A percentile compares a stretch with the other conserved stretches of the same genome.
Evolutionary conservation across 23 red algal genomes (phyloP).

Genomic region (Gracilaria gracilis): DNA sequence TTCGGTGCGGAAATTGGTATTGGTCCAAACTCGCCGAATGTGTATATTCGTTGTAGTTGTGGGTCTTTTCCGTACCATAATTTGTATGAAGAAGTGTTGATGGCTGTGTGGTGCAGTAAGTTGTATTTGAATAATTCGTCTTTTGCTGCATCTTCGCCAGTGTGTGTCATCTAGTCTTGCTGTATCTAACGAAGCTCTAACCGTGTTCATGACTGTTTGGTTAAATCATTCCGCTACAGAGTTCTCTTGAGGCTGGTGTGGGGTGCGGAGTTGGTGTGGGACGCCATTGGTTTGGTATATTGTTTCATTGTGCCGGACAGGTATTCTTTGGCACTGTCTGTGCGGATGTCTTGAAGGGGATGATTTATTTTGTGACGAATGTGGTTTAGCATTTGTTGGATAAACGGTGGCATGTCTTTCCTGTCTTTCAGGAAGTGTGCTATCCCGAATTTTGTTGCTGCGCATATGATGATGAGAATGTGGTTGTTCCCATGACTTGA

Average conservation of each 20-base stretch:
- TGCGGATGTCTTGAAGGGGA: neutral
- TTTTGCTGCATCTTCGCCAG: slow-evolving; percentile 26
- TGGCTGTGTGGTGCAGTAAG: neutral
- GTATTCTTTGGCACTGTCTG: slow-evolving; percentile 34
- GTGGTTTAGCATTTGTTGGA: neutral
- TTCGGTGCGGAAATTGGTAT: neutral
- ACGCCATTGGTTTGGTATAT: neutral
- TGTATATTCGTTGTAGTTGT: neutral
- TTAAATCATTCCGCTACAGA: slow-evolving; percentile 37
- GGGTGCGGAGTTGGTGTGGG: neutral
- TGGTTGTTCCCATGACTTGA: neutral
- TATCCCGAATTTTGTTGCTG: neutral
- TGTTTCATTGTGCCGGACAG: neutral
- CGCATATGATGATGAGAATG: neutral
- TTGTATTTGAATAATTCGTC: neutral
- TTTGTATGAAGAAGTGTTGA: neutral
- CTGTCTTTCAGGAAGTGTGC: neutral
- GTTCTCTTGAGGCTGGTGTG: slow-evolving; percentile 32
- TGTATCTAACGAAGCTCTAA: neutral
- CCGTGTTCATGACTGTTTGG: slow-evolving; percentile 11
- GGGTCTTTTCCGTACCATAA: neutral
- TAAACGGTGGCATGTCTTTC: neutral
- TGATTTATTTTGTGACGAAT: neutral
- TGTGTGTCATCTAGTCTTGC: neutral
- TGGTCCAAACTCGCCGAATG: neutral